Percentiles rank a stretch among this genome's conserved stretches.
These are phyloP conservation scores for Phytomonas sp. DNA, from an alignment of 208 protist species.

Conservation along the genomic window DNA sequence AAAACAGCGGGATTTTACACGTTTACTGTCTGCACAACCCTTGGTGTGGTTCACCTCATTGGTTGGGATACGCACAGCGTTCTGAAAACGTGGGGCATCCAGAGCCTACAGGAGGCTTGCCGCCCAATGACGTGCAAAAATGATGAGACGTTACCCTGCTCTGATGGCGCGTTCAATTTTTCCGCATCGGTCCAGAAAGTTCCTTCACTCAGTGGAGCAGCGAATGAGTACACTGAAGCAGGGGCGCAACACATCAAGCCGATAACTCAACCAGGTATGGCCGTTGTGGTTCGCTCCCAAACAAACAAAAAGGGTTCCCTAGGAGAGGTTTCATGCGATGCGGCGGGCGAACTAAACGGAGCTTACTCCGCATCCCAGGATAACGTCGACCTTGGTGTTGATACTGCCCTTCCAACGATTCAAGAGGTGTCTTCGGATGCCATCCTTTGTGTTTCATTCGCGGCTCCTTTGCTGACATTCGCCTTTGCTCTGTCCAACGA, in stretches of 20 bases:
- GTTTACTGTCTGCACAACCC: constrained; percentile 54
- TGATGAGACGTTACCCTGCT: not conserved
- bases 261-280: not conserved
- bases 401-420: not conserved
- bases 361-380: not conserved
- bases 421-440: constrained; percentile 18
- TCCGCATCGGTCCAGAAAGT: not conserved
- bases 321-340: not conserved
- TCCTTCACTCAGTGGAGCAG: not conserved
- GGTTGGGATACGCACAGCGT: constrained; percentile 42
- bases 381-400: not conserved
- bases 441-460: constrained; percentile 40
- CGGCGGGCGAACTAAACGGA: not conserved
- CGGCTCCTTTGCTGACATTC: constrained; percentile 24
- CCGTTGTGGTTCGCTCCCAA: not conserved
- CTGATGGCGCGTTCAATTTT: not conserved
- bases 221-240: not conserved
- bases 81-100: constrained; percentile 42
- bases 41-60: constrained; percentile 50
- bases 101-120: constrained; percentile 14
- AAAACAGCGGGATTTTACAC: constrained; percentile 28
- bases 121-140: not conserved
- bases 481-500: constrained; percentile 51
- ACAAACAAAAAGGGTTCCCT: not conserved
- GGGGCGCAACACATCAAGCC: not conserved